A percentile compares a stretch with the other conserved stretches of the same genome.
Evolutionary conservation across 2,329 filamentous ascomycete genomes (phyloP).

Genomic region (Corinectria fuckeliana): DNA sequence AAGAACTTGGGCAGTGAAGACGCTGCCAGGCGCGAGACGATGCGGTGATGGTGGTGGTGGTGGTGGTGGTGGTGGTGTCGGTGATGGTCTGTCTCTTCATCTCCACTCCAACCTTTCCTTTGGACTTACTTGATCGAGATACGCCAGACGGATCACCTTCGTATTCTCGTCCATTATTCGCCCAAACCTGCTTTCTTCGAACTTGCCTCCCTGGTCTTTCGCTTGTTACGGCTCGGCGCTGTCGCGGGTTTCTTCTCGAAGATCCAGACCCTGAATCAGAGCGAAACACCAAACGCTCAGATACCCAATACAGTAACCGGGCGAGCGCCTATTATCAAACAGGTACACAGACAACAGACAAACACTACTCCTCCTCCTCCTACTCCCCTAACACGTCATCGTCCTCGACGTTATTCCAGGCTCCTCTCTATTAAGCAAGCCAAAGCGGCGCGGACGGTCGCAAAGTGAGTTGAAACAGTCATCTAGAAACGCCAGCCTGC

Average conservation of each 20-base stretch:
- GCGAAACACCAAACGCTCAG: not conserved
- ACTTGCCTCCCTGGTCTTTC: not conserved
- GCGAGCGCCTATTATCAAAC: not conserved
- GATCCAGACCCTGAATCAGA: not conserved
- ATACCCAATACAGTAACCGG: not conserved
- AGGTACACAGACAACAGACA: not conserved
- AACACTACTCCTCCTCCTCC: not conserved
- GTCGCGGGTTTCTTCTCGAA: constrained; percentile 6
- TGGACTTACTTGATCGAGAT: constrained; percentile 5
- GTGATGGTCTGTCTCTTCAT: constrained; percentile 16
- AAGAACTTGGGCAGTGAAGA: not conserved
- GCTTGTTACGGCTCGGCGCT: not conserved
- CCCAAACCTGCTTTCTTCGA: not conserved
- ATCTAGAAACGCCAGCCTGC: constrained; percentile 16
- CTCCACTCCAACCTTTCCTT: constrained; percentile 12
- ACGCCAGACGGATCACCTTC: not conserved
- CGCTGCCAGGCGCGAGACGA: not conserved
- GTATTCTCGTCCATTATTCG: not conserved
- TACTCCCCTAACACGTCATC: constrained; percentile 3
- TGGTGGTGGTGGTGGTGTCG: constrained; percentile 12
- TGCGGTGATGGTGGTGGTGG: constrained; percentile 10
- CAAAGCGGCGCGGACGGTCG: constrained; percentile 12
- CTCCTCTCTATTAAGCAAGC: constrained; percentile 3
- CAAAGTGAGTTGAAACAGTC: constrained; percentile 29
- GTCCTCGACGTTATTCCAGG: constrained; percentile 1